phyloP scores from a whole-genome alignment of 768 basidiomycete species.

The Symmetrospora coprosmae region DNA sequence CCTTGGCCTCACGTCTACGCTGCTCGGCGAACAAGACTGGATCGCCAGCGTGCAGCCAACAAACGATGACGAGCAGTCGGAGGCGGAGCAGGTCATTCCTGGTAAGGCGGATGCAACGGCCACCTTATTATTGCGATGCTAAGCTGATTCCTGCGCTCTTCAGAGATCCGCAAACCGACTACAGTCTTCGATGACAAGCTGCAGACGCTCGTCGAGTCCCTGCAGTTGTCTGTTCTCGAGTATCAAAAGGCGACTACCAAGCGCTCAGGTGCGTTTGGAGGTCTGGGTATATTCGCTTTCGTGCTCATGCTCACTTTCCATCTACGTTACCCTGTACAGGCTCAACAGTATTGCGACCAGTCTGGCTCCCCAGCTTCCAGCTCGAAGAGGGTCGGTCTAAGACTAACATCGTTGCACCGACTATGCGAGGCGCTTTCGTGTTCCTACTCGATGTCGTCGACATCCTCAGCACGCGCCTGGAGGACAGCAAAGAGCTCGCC shows the following conservation, averaged over 20 bases:
- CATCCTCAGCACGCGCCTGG: slow-evolving; percentile 22
- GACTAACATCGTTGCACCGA: slow-evolving; percentile 22
- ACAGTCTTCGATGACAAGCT: slow-evolving; percentile 20
- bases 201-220: slow-evolving; percentile 23
- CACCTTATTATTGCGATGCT: not conserved
- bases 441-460: slow-evolving; percentile 43
- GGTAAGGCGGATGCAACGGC: slow-evolving; percentile 40
- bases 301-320: slow-evolving; percentile 37
- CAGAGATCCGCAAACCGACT: slow-evolving; percentile 5
- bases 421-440: slow-evolving; percentile 45
- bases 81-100: slow-evolving; percentile 46
- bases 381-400: slow-evolving; percentile 6
- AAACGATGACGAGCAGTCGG: slow-evolving; percentile 52
- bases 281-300: too few relatives aligned
- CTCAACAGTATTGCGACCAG: slow-evolving; percentile 25
- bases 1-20: slow-evolving; percentile 57
- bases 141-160: not conserved
- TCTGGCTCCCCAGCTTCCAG: slow-evolving; percentile 22
- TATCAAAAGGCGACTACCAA: slow-evolving; percentile 35
- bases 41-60: slow-evolving; percentile 48
- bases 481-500: slow-evolving; percentile 47
- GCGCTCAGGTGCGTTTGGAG: slow-evolving; percentile 21
- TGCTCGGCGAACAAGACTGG: slow-evolving; percentile 51
- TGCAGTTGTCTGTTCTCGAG: slow-evolving; percentile 25
- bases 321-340: not conserved